Base-by-base conservation (phyloP, 768 basidiomycete genomes). In the Arthromyces matolae region DNA sequence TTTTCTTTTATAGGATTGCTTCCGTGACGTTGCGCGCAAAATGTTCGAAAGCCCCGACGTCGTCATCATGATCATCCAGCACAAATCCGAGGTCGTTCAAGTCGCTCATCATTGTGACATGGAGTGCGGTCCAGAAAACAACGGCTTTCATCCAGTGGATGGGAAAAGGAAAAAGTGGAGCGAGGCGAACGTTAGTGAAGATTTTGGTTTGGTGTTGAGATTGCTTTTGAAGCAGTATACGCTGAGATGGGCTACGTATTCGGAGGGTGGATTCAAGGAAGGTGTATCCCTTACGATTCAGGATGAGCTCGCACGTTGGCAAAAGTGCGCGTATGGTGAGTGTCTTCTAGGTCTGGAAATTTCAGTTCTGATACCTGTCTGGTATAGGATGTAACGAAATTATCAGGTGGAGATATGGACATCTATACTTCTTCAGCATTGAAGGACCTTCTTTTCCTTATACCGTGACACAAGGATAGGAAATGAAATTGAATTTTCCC, bases 281-380 rank as follows among this genome's bases (percentile, higher is more conserved):
- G 92, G 92, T 46, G 92, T 94, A 18, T 84, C 82, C 4, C 69
- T 94, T 39, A 92, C 90, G 0, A 79, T 84, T 47, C 89, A 90
- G 22, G 92, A 95, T 64, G 93, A 95, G 64, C 65, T 95, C 16
- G 90, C 90, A 38, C 67, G 93, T 8, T 94, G 93, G 93, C 89
- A 93, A 55, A 95, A 93, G 53, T 77, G 77, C 49, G 75, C 76
- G 3, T 79, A 77, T 66, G 77, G 75, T 74, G 39, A 40, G 65
- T 61, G n/a, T n/a, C n/a, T n/a, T n/a, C n/a, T n/a, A n/a, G n/a
- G n/a, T n/a, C n/a, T n/a, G n/a, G n/a, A n/a, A n/a, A n/a, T n/a
- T n/a, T n/a, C n/a, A n/a, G n/a, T n/a, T n/a, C n/a, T n/a, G n/a
- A n/a, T n/a, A n/a, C n/a, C n/a, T n/a, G n/a, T n/a, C n/a, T n/a